These are phyloP conservation scores for Leccinum variabile DNA, from an alignment of 1,284 basidiomycete species.

Conservation along the genomic window DNA sequence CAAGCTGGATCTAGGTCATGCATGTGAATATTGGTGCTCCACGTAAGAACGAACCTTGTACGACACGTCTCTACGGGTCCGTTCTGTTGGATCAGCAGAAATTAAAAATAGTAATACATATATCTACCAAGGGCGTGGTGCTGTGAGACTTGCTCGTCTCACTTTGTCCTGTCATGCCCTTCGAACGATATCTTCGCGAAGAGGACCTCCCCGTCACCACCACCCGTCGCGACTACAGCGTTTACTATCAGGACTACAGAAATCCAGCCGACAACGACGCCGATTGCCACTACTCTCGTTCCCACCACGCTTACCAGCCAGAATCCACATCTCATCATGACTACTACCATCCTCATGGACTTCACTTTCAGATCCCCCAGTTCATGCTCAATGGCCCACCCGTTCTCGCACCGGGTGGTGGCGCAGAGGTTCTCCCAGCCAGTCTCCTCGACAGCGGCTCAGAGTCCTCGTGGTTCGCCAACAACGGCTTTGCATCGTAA, in stretches of 20 bases:
- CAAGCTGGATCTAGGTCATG: constrained; percentile 20
- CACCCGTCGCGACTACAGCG: constrained; percentile 7
- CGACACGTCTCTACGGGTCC: constrained; percentile 8
- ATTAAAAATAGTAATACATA: constrained; percentile 1
- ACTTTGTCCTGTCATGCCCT: constrained; percentile 34
- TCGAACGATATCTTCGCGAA: constrained; percentile 39
- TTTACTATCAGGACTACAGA: constrained; percentile 21
- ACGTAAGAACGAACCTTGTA: constrained; percentile 3
- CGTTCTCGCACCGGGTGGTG: constrained; percentile 65
- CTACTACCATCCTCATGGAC: constrained; percentile 29
- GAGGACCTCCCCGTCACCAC: constrained; percentile 16
- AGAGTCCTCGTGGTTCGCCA: constrained; percentile 49
- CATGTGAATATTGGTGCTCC: neutral
- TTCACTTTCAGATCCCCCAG: constrained; percentile 63
- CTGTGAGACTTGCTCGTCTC: neutral
- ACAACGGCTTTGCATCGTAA: constrained; percentile 43
- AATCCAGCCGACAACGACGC: constrained; percentile 12
- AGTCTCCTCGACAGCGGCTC: constrained; percentile 40
- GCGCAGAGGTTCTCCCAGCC: constrained; percentile 63
- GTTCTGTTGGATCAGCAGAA: constrained; percentile 17
- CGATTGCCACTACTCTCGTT: constrained; percentile 9
- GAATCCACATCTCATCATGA: constrained; percentile 18
- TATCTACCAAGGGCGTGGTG: neutral
- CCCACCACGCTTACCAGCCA: constrained; percentile 4
- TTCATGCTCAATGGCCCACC: constrained; percentile 59